Base-by-base conservation (phyloP, 345 rosid species). In the Adansonia digitata region DNA sequence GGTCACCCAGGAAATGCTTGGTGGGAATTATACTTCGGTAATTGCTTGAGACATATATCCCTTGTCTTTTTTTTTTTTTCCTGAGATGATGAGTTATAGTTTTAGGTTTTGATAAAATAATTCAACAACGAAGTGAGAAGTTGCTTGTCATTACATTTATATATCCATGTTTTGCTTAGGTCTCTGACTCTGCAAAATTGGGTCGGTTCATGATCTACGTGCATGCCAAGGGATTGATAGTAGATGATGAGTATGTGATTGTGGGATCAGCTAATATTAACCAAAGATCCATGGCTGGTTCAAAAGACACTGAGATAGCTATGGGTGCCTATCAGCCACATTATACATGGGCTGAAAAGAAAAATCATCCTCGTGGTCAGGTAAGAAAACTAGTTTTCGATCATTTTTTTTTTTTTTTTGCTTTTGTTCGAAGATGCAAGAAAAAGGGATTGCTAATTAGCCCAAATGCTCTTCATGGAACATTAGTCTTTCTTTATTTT, bases 321-420 rank as follows among this genome's bases (percentile, higher is more conserved):
- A 85, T 95, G 99, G 99, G 98, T 69, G 92, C 97, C 13, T 95
- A 95, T 79, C 99, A 95, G 80, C 99, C 97, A 31, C 86, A 87
- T 83, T 82, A 90, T 75, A 77, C 97, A 11, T 91, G 97, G 89
- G 73, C 77, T 51, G 2, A 72, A 64, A 90, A 85, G 81, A 80
- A 84, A 65, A 73, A 76, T 71, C 93, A 84, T 75, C 99, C 98
- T 5, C 84, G 43, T 29, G 98, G 97, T 71, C 94, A 95, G 98
- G 99, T 95, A 24, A 53, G 59, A 53, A 53, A 20, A 22, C 27
- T 22, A 35, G 34, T 69, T 64, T 63, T 59, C 37, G 17, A 40
- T n/a, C 26, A n/a, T 39, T 13, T 27, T 29, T 46, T 26, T 7
- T 42, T 42, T 51, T 7, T 51, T 51, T 51, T 5, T 51, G 22